Conservation (phyloP, 2,329 filamentous ascomycete species). For the Dothidotthia symphoricarpi region DNA sequence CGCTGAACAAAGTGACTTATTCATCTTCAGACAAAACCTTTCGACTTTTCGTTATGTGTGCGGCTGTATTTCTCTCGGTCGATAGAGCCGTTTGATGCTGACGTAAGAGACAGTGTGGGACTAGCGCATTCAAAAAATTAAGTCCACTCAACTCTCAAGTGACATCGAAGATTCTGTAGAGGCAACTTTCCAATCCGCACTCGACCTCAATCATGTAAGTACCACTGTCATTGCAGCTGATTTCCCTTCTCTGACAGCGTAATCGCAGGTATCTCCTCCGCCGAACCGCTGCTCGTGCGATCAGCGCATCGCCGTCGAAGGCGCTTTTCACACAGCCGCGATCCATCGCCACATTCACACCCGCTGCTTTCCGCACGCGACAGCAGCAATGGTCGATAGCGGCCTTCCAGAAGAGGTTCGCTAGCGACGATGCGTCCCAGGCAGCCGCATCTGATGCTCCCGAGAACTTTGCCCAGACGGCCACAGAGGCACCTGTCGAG, state of each 20-base stretch:
- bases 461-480: constrained; percentile 38
- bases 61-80: too few relatives aligned
- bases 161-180: too few relatives aligned
- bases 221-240: background rate
- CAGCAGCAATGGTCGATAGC: constrained; percentile 43
- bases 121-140: too few relatives aligned
- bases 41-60: too few relatives aligned
- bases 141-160: too few relatives aligned
- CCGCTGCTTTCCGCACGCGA: constrained; percentile 29
- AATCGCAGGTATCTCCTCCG: constrained; percentile 58
- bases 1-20: too few relatives aligned
- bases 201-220: constrained; percentile 18
- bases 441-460: constrained; percentile 26
- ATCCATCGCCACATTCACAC: constrained; percentile 36
- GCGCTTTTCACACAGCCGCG: constrained; percentile 45
- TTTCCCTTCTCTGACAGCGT: constrained; percentile 5
- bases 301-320: constrained; percentile 49
- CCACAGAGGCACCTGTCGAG: constrained; percentile 36
- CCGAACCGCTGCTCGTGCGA: constrained; percentile 56
- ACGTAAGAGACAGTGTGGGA: too few relatives aligned
- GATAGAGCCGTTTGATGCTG: too few relatives aligned
- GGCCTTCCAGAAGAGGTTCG: constrained; percentile 49
- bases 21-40: too few relatives aligned
- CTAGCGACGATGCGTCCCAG: constrained; percentile 49
- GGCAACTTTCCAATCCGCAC: background rate